Evolutionary conservation across 176 grass and related monocot species (phyloP).

Genomic region (Eremochloa ophiuroides): DNA sequence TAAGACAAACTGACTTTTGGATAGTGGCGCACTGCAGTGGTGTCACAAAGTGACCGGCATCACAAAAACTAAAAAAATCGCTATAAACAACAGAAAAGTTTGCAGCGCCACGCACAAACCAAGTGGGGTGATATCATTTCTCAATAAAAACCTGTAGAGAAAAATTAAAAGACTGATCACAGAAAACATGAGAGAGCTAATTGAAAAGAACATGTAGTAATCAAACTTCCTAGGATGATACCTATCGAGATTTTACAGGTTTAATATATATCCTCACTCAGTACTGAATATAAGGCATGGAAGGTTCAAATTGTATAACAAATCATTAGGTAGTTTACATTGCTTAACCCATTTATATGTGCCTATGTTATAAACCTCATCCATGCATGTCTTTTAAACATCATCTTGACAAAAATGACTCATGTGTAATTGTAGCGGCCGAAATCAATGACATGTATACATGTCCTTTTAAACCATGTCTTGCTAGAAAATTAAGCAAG

Average conservation of each 20-base stretch:
- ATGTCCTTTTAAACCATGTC: no score
- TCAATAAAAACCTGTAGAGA: not conserved
- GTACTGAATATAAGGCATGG: not conserved
- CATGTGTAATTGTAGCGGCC: no score
- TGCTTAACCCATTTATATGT: no score
- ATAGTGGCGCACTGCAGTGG: not conserved
- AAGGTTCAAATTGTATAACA: not conserved
- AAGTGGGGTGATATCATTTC: constrained; percentile 17
- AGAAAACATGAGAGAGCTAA: not conserved
- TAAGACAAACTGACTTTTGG: not conserved
- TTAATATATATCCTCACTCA: not conserved
- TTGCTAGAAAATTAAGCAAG: no score
- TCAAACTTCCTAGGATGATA: not conserved
- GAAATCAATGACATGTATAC: no score
- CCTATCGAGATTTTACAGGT: not conserved
- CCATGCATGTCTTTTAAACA: no score
- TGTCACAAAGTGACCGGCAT: not conserved
- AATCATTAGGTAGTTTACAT: no score
- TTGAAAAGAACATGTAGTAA: constrained; percentile 22
- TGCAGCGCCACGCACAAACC: not conserved
- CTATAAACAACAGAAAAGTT: not conserved
- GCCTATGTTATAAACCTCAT: no score
- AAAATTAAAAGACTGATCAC: not conserved
- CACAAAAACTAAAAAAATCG: not conserved
- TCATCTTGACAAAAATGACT: no score